Base-by-base conservation (phyloP, 331 rosid species). In the Rhamnella rubrinervis region DNA sequence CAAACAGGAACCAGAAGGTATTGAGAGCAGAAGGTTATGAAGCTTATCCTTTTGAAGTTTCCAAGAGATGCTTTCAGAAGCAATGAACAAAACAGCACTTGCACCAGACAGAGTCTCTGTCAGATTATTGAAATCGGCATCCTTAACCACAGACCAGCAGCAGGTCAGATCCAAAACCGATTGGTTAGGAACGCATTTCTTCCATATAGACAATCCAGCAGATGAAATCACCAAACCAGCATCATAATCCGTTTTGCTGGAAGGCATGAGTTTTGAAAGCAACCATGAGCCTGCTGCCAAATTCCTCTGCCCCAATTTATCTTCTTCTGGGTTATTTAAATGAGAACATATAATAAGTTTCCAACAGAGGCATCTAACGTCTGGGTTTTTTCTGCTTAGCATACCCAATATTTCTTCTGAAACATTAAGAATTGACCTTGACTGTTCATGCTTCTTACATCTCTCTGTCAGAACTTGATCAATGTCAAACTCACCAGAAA, bases 201-300 rank as follows among this genome's bases (percentile, higher is more conserved):
- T 89, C 97, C 99, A 95, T 63, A 89, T 75, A 15, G 90, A 79
- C 63, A 83, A 71, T 59, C 89, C 97, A 73, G 91, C 81, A 52
- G 86, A 83, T 35, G 96, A 85, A 81, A 83, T 31, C 63, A 89
- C 58, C 63, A 83, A 78, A 80, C 70, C 85, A 52, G 78, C 81
- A 52, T 83, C 76, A 39, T 59, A 70, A 28, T 76, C 78, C 28
- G 50, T 39, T 41, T 76, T 49, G 19, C 61, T 56, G 20, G 77
- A 64, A 73, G 96, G 90, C 86, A 87, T 85, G 81, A 91, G 76
- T 83, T 95, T 95, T 31, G 97, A 89, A 70, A 72, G 78, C 90
- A 95, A 73, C 99, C 99, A 95, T 17, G 63, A 47, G 19, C 70
- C 75, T 67, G 86, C 82, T 50, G 80, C 63, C 21, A 50, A 59